phyloP scores from a whole-genome alignment of 805 yeast genomes.

The Ogataea henricii region DNA sequence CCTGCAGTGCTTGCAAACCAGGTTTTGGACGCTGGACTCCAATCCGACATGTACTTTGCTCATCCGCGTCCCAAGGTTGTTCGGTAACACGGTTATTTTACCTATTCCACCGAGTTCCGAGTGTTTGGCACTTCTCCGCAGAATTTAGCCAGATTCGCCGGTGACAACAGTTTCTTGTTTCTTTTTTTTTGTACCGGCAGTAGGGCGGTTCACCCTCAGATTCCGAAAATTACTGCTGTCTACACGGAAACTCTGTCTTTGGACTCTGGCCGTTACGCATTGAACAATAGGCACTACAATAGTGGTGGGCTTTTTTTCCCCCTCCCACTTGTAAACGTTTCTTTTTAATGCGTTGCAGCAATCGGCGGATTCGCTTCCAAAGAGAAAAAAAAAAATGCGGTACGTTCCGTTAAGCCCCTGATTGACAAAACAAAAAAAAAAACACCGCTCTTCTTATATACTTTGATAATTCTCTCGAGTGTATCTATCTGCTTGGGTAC shows the following conservation, averaged over 20 bases:
- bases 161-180: constrained; percentile 1
- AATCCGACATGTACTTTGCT: too few species aligned
- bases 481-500: too few species aligned
- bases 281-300: not conserved
- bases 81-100: too few species aligned
- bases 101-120: not conserved
- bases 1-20: not conserved
- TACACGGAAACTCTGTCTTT: not conserved
- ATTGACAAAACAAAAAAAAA: constrained; percentile 10
- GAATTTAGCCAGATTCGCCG: constrained; percentile 1
- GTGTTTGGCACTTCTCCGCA: constrained; percentile 2
- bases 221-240: not conserved
- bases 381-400: constrained; percentile 2
- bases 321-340: not conserved
- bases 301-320: not conserved
- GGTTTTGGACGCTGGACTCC: too few species aligned
- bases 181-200: not conserved
- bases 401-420: constrained; percentile 11
- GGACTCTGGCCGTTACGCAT: constrained; percentile 3
- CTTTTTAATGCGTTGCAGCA: constrained; percentile 1
- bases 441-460: constrained; percentile 8
- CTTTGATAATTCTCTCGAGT: not conserved
- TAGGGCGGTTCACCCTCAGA: not conserved
- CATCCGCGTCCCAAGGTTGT: too few species aligned
- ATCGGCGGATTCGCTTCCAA: not conserved